Evolutionary conservation across 192 early-diverging fungal genomes (phyloP), one percentile per base, ranked within the genome.

Genomic region (Coemansia sp.): DNA sequence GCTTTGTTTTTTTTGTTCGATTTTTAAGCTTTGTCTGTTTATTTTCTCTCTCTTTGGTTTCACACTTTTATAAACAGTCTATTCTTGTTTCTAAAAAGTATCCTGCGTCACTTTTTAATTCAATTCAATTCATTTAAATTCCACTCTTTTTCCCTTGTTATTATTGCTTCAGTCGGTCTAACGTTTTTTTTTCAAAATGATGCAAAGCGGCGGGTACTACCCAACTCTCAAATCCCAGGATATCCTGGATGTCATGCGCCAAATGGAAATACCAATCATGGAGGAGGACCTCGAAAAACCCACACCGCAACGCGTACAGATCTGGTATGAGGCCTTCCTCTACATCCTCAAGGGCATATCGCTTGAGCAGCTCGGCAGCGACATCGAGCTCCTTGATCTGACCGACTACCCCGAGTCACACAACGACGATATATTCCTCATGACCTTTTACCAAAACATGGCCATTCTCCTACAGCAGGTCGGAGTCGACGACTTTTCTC

Each of bases 221-320:
- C 91, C 91, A 4, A 72, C 79, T 14, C 82, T 91, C 36, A 84
- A 83, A 67, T 77, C 79, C 8, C 60, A 77, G 26, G 88, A 90
- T 32, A 87, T 93, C 19, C 78, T 92, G 26, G 65, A 78, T 19
- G 87, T 86, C 58, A 81, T 92, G 82, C 38, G 67, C n/a, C 88
- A 93, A 53, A 61, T 93, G 23, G 75, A 87, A 20, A 81, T 93
- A 24, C 81, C 84, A 8, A 79, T 85, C 34, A 57, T 75, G 22
- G 80, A 85, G 19, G 86, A 89, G 40, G 91, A 93, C 50, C 46
- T 92, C 39, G 75, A 73, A 24, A 80, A 87, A 55, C 89, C 91
- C 4, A 85, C 79, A 0, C 76, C 83, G 11, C 69, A 80, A 55
- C 77, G 85, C 17, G 82, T 92, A 41, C 57, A 85, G 26, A 60